These are phyloP conservation scores for Xylogone sp. DNA, from an alignment of 2,329 filamentous ascomycete genomes.

Conservation along the genomic window DNA sequence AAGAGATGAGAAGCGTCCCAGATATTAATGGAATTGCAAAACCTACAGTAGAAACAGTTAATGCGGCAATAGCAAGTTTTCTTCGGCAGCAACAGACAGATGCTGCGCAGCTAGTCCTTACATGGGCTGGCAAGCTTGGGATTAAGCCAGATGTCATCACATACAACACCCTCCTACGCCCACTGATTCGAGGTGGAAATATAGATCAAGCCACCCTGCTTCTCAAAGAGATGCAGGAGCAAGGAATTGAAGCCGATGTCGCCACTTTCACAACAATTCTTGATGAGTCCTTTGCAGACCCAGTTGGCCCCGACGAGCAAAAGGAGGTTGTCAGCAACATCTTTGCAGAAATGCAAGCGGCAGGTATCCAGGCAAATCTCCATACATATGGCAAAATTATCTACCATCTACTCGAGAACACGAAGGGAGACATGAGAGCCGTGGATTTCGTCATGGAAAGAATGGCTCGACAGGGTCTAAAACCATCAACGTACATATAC, in stretches of 20 bases:
- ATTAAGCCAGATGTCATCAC: constrained; percentile 44
- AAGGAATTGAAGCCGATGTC: constrained; percentile 55
- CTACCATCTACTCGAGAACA: constrained; percentile 50
- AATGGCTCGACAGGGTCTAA: constrained; percentile 51
- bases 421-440: constrained; percentile 34
- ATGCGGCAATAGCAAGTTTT: constrained; percentile 65
- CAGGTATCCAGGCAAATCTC: constrained; percentile 55
- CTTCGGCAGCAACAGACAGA: constrained; percentile 43
- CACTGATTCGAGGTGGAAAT: constrained; percentile 49
- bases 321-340: constrained; percentile 46
- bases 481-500: constrained; percentile 63
- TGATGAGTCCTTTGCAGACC: constrained; percentile 48
- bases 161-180: constrained; percentile 67
- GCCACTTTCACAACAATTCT: constrained; percentile 72
- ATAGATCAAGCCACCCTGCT: constrained; percentile 46
- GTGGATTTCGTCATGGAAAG: constrained; percentile 59
- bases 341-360: constrained; percentile 52
- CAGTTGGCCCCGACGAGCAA: constrained; percentile 45
- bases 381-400: constrained; percentile 69
- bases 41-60: constrained; percentile 63
- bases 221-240: constrained; percentile 54
- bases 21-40: constrained; percentile 39
- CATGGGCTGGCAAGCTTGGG: constrained; percentile 37
- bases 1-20: constrained; percentile 24
- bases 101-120: constrained; percentile 50